Percentiles rank a stretch among this genome's conserved stretches.
phyloP scores from a whole-genome alignment of 345 rosid species.

The Streptanthus diversifolius region DNA sequence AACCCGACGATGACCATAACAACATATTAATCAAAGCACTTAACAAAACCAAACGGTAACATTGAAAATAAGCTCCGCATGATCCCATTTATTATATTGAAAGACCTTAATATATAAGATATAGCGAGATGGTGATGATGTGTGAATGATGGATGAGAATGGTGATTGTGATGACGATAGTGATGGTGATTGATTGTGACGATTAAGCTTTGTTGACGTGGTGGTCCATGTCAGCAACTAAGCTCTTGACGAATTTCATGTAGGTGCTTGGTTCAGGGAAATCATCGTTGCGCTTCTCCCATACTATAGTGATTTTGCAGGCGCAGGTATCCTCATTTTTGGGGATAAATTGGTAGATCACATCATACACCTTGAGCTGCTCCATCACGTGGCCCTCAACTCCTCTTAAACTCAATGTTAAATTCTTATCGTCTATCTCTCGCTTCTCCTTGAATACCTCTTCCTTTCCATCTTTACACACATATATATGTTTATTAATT shows the following conservation, averaged over 20 bases:
- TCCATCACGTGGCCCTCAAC: conserved; percentile 32
- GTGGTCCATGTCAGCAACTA: conserved; percentile 28
- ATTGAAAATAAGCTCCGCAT: background rate
- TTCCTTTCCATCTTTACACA: conserved; percentile 28
- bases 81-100: background rate
- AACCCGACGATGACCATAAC: conserved; percentile 1
- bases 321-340: conserved; percentile 22
- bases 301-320: conserved; percentile 26
- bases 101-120: background rate
- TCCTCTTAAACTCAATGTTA: conserved; percentile 23
- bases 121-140: background rate
- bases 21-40: conserved; percentile 7
- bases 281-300: conserved; percentile 36
- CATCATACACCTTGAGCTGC: conserved; percentile 23
- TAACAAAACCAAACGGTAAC: background rate
- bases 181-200: background rate
- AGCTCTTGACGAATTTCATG: conserved; percentile 28
- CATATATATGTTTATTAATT: background rate
- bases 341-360: conserved; percentile 21
- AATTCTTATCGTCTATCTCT: conserved; percentile 25
- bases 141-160: background rate
- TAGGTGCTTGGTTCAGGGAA: conserved; percentile 28
- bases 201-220: conserved; percentile 27
- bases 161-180: background rate
- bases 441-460: conserved; percentile 27